Evolutionary conservation across 495 filamentous ascomycete species (phyloP), one percentile per base, ranked within the genome.

Genomic region (Darksidea phi): DNA sequence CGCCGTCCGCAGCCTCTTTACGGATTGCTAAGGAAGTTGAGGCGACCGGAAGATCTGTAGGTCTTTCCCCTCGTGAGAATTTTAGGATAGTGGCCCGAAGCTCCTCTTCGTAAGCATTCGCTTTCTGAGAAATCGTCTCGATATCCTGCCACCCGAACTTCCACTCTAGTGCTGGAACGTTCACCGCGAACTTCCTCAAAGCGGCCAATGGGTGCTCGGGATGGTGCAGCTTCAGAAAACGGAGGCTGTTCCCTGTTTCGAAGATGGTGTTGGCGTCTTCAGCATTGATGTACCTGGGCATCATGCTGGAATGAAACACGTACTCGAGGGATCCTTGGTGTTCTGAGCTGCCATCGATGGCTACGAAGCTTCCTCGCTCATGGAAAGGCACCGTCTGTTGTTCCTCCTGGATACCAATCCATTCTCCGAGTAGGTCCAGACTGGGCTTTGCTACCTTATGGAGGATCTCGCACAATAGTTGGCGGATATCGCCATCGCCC

Each of bases 171-270:
- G 66, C 72, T 1, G 88, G 86, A 36, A 82, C 78, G 21, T 76
- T 72, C 18, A 76, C 70, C n/a, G 69, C 68, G 17, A 65, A 67
- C 26, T 82, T 72, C 11, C 75, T 68, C 42, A 73, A 66, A 49
- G 75, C 78, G 20, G 83, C 79, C 48, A 97, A 76, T 0, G 89
- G 88, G 72, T 97, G 90, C 6, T 86, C 78, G n/a, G 90, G 83
- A 66, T 91, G 86, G 66, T 88, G 83, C 12, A 75, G 76, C 57
- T 84, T 82, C 18, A 97, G 75, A 54, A 95, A 82, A 24, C 88
- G 81, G 48, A 96, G 73, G 64, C 86, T 91, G 61, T 83, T 81
- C 1, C 89, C 91, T 17, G 82, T 88, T 67, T 97, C 91, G 88
- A 70, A 70, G 1, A 72, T 64, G 4, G 57, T 32, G 48, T 48